Evolutionary conservation across 768 basidiomycete genomes (phyloP), one percentile per base, ranked within the genome.

Genomic region (Collybiopsis luxurians): DNA sequence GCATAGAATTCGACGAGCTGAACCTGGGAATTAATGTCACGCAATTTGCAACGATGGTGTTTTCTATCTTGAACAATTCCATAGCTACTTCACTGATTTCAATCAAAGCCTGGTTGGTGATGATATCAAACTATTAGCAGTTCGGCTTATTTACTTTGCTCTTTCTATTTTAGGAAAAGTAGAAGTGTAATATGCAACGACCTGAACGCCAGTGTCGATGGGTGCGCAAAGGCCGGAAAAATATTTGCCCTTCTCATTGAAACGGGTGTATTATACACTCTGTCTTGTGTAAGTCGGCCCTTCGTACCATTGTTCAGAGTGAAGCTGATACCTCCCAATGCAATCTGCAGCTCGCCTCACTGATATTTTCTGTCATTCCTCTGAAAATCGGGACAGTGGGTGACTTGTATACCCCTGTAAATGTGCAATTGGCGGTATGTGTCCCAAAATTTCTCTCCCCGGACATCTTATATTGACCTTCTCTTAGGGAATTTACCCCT

Each of bases 371-470:
- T 3, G 36, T 58, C 15, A 53, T 61, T 13, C 60, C 45, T 4
- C 19, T 61, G n/a, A 60, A 58, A 15, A 9, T 19, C 1, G 63
- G 58, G 0, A 61, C 63, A 4, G n/a, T 63, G 17, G 63, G 63
- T 5, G 60, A 61, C 28, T 36, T 63, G 9, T 63, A 59, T 36
- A 55, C 44, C 2, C 60, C 59, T 2, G 52, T 63, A 4, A 56
- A 59, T 31, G 38, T 61, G 21, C 58, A 63, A 34, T 53, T 63
- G 26, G 62, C 62, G 4, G 62, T 63, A 39, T 21, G 43, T 30
- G 13, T 34, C 13, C 31, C n/a, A 5, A 6, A 13, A 6, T 6
- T 34, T 34, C 13, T 34, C 31, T 34, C 5, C 6, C 13, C 31
- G 31, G 31, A 34, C 5, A 5, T 13, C 5, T 34, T 34, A 34